Percentiles rank a stretch among this genome's conserved stretches.
These are phyloP conservation scores for Tolypocladium tundrense DNA, from an alignment of 2,329 filamentous ascomycete genomes.

Conservation along the genomic window DNA sequence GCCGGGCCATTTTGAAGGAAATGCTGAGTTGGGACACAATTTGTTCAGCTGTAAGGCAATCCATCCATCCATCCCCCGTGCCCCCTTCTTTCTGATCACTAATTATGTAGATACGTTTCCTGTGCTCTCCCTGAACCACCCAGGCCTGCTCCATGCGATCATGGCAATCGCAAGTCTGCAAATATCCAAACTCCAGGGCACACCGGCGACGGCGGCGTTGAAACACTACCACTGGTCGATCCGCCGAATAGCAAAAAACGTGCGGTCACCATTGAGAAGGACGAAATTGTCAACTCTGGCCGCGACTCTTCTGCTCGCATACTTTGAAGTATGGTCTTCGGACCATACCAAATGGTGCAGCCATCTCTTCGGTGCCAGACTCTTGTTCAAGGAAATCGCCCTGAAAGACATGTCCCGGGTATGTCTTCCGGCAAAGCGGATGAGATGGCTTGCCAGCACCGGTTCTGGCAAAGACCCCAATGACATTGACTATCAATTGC, in stretches of 20 bases:
- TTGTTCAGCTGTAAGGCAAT: conserved; percentile 48
- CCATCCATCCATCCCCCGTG: conserved; percentile 3
- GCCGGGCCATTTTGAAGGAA: conserved; percentile 41
- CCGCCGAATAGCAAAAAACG: conserved; percentile 64
- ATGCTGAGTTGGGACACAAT: conserved; percentile 54
- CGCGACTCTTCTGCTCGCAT: conserved; percentile 74
- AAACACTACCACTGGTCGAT: conserved; percentile 88
- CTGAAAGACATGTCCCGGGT: conserved; percentile 62
- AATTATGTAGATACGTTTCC: conserved; percentile 59
- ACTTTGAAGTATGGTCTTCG: conserved; percentile 89
- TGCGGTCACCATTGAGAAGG: conserved; percentile 58
- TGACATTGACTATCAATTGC: conserved; percentile 30
- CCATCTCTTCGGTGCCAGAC: conserved; percentile 75
- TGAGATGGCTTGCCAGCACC: conserved; percentile 13
- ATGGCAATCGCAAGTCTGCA: conserved; percentile 80
- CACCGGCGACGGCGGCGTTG: conserved; percentile 67
- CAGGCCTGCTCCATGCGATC: conserved; percentile 84
- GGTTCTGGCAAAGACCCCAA: conserved; percentile 18
- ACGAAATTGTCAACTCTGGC: conserved; percentile 76
- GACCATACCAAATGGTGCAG: conserved; percentile 95
- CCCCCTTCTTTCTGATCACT: neutral
- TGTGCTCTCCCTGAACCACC: conserved; percentile 70
- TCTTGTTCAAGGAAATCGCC: conserved; percentile 74
- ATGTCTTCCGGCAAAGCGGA: conserved; percentile 53
- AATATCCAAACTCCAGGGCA: conserved; percentile 69